Evolutionary conservation across 495 filamentous ascomycete species (phyloP).

Genomic region (Neurospora tetraspora): DNA sequence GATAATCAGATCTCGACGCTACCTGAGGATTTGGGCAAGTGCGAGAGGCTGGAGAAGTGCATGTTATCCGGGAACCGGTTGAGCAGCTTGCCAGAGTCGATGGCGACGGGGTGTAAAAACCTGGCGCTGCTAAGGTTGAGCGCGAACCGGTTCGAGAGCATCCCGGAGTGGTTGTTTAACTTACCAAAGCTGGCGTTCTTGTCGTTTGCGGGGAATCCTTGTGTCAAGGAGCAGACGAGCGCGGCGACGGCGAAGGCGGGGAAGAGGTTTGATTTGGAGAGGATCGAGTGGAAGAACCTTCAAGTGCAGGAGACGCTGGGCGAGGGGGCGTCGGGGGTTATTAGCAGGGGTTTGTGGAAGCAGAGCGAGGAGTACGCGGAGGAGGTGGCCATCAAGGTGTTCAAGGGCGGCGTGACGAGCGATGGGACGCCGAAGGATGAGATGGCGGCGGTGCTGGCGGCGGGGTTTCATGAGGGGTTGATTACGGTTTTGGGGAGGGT

Average conservation of each 20-base stretch:
- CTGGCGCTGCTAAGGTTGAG: conserved; percentile 32
- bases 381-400: conserved; percentile 38
- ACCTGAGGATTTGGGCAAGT: conserved; percentile 29
- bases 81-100: conserved; percentile 23
- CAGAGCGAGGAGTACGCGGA: conserved; percentile 17
- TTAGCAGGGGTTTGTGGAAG: conserved; percentile 27
- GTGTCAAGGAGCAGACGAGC: conserved; percentile 10
- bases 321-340: conserved; percentile 28
- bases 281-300: conserved; percentile 29
- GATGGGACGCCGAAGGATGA: conserved; percentile 36
- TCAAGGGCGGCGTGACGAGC: conserved; percentile 27
- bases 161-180: conserved; percentile 31
- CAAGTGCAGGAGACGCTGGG: conserved; percentile 24
- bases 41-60: conserved; percentile 30
- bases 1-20: conserved; percentile 28
- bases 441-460: conserved; percentile 31
- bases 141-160: conserved; percentile 23
- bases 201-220: conserved; percentile 37
- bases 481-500: conserved; percentile 34
- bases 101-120: conserved; percentile 29
- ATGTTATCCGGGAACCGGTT: conserved; percentile 35
- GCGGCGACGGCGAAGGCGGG: conserved; percentile 9
- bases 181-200: conserved; percentile 35
- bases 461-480: conserved; percentile 35
- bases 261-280: conserved; percentile 14